Evolutionary conservation across 208 protist genomes (phyloP).

Genomic region (Leptomonas pyrrhocoris): DNA sequence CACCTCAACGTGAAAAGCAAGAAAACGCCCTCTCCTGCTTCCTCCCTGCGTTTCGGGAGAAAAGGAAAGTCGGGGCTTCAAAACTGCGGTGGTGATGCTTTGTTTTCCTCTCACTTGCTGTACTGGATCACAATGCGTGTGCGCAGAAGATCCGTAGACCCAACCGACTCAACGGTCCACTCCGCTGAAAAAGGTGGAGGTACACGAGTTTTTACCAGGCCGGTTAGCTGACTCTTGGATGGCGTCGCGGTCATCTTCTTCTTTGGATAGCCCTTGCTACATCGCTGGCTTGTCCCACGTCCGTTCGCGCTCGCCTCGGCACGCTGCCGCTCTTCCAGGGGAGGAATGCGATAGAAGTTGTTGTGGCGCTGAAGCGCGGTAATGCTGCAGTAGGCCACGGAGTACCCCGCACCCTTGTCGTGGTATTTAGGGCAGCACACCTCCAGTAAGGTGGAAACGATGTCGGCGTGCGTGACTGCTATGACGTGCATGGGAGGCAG

Average conservation of each 20-base stretch:
- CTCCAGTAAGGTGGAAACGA: conserved; percentile 61
- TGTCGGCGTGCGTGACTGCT: conserved; percentile 81
- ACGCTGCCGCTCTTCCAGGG: conserved; percentile 32
- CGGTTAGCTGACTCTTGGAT: conserved; percentile 13
- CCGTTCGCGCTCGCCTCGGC: conserved; percentile 4
- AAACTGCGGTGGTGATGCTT: neutral
- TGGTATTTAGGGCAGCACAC: conserved; percentile 71
- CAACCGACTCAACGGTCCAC: conserved; percentile 56
- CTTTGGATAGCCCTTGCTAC: conserved; percentile 19
- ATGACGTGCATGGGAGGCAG: conserved; percentile 76
- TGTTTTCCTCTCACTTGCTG: conserved; percentile 10
- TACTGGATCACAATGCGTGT: conserved; percentile 76
- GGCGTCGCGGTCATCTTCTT: conserved; percentile 25
- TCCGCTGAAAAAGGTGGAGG: conserved; percentile 31
- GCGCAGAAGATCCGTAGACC: conserved; percentile 59
- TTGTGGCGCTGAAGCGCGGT: conserved; percentile 69
- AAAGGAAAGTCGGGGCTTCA: too few species aligned
- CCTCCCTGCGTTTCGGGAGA: too few species aligned
- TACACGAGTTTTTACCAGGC: conserved; percentile 1
- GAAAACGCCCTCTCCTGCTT: too few species aligned
- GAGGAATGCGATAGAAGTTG: conserved; percentile 75
- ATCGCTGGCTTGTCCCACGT: conserved; percentile 1
- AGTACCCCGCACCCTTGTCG: conserved; percentile 50
- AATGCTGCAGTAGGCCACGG: conserved; percentile 82
- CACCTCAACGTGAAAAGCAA: too few species aligned